These are phyloP conservation scores for Fusarium brachygibbosum DNA, from an alignment of 2,329 filamentous ascomycete genomes.

Conservation along the genomic window DNA sequence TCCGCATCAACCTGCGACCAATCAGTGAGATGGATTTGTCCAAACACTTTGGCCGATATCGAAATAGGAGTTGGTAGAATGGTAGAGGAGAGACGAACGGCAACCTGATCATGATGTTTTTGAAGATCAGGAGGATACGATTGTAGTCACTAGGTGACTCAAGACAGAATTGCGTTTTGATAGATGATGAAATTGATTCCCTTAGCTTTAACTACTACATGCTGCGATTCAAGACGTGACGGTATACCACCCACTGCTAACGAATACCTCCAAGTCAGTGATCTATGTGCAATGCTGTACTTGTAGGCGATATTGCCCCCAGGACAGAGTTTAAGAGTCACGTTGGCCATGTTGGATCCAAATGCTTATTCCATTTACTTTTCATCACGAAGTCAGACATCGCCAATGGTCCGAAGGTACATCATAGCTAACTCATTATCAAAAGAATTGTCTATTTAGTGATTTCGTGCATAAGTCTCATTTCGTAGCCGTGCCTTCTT, in stretches of 20 bases:
- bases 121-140: conserved; percentile 27
- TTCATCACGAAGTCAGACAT: neutral
- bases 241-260: too few species aligned
- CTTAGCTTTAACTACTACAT: conserved; percentile 29
- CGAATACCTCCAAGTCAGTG: neutral
- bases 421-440: neutral
- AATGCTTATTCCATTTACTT: neutral
- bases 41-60: conserved; percentile 47
- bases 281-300: too few species aligned
- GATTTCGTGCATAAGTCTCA: conserved; percentile 28
- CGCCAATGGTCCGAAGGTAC: neutral
- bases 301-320: neutral
- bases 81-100: conserved; percentile 47
- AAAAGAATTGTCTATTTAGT: conserved; percentile 37
- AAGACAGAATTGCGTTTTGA: conserved; percentile 46
- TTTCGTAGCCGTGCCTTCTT: conserved; percentile 41
- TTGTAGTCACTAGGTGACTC: conserved; percentile 27
- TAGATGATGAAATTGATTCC: conserved; percentile 54
- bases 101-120: conserved; percentile 31
- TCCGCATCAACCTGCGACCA: conserved; percentile 49
- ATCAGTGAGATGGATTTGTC: conserved; percentile 41
- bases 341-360: neutral
- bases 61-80: conserved; percentile 56
- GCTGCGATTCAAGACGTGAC: neutral
- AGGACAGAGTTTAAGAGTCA: neutral